These are phyloP conservation scores for Eucalyptus grandis DNA, from an alignment of 345 rosid genomes.

Conservation along the genomic window DNA sequence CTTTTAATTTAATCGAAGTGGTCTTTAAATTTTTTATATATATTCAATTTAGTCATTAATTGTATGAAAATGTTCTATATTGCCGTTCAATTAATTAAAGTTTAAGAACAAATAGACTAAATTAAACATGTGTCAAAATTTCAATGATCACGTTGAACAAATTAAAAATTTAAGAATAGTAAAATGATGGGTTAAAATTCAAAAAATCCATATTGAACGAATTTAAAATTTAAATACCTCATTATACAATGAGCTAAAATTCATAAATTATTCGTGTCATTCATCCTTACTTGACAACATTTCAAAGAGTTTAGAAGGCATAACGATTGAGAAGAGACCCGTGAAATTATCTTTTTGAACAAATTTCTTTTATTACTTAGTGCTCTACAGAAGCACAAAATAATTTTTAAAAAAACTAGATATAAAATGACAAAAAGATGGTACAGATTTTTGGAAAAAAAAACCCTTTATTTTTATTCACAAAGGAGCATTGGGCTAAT, in stretches of 20 bases:
- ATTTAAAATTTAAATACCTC: too few relatives aligned
- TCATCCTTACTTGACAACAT: neutral
- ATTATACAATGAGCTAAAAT: fast-evolving
- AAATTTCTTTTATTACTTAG: neutral
- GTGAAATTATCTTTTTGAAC: neutral
- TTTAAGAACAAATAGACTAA: too few relatives aligned
- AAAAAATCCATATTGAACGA: fast-evolving
- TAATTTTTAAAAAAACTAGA: neutral
- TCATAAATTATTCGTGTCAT: fast-evolving
- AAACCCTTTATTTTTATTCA: neutral
- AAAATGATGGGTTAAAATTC: too few relatives aligned
- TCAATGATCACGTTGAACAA: fast-evolving
- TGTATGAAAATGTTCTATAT: too few relatives aligned
- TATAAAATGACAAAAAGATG: neutral
- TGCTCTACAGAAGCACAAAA: neutral
- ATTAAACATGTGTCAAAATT: too few relatives aligned
- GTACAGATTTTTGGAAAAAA: neutral
- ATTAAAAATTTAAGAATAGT: fast-evolving
- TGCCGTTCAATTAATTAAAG: too few relatives aligned
- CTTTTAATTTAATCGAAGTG: too few relatives aligned
- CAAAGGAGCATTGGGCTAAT: neutral
- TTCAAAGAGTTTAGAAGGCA: neutral
- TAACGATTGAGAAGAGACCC: neutral
- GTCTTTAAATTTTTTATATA: too few relatives aligned
- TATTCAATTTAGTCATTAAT: neutral